A percentile compares a stretch with the other conserved stretches of the same genome.
phyloP scores from a whole-genome alignment of 2,329 filamentous ascomycete genomes.

The Keithomyces neogunnii region DNA sequence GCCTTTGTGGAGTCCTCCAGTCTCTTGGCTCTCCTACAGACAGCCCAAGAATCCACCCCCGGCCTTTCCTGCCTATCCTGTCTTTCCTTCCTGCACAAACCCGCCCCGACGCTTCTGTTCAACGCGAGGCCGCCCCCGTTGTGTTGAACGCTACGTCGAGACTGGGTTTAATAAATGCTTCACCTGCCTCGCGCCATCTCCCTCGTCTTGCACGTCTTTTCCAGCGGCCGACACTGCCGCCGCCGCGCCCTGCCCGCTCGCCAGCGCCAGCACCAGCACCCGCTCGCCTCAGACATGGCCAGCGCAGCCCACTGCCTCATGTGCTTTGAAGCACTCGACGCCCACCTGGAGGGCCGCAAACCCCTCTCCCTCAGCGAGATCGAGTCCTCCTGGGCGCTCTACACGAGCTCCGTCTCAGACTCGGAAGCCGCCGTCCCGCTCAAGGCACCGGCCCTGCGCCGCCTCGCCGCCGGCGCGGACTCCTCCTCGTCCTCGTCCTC shows the following conservation, averaged over 20 bases:
- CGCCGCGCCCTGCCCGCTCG: not conserved
- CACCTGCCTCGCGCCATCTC: not conserved
- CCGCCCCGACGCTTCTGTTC: not conserved
- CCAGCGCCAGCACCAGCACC: not conserved
- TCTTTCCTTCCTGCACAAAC: not conserved
- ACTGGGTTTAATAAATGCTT: not conserved
- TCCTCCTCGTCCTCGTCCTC: constrained; percentile 26
- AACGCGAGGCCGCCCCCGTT: not conserved
- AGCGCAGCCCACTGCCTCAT: constrained; percentile 78
- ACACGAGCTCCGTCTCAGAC: constrained; percentile 14
- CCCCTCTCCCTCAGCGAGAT: constrained; percentile 60
- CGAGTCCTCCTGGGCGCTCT: constrained; percentile 53
- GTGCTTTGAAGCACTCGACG: constrained; percentile 82
- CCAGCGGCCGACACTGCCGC: not conserved
- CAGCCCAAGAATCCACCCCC: no score
- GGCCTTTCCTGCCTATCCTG: not conserved
- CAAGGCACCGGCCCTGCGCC: constrained; percentile 34
- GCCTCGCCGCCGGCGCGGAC: constrained; percentile 25
- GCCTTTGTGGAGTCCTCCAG: no score
- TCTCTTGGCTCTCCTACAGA: no score
- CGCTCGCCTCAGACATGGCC: constrained; percentile 53
- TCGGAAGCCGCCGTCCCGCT: constrained; percentile 11
- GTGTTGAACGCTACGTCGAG: not conserved
- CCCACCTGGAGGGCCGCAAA: constrained; percentile 63
- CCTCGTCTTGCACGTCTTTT: not conserved